Conservation (phyloP, 2,329 filamentous ascomycete species). For the Ascosphaera acerosa region DNA sequence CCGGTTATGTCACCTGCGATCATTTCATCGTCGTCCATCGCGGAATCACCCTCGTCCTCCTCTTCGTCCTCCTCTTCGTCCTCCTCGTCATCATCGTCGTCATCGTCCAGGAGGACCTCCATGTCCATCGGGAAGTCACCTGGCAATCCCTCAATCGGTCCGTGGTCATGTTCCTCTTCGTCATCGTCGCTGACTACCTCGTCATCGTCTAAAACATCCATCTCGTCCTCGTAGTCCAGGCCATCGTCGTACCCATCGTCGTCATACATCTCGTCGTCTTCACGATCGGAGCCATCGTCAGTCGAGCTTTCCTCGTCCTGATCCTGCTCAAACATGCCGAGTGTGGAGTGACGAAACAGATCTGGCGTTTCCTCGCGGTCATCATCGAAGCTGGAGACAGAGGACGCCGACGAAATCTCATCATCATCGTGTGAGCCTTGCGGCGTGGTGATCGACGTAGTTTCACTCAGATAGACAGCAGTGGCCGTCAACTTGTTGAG, state of each 20-base stretch:
- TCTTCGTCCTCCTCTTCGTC: slow-evolving; percentile 33
- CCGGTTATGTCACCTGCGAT: slow-evolving; percentile 29
- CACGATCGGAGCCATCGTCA: slow-evolving; percentile 34
- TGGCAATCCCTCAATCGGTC: slow-evolving; percentile 37
- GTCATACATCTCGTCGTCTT: slow-evolving; percentile 80
- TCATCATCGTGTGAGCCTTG: slow-evolving; percentile 54
- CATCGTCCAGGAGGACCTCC: slow-evolving; percentile 62
- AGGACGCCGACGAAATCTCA: slow-evolving; percentile 67
- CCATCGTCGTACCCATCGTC: slow-evolving; percentile 72
- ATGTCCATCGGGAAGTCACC: slow-evolving; percentile 42
- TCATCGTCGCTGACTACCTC: slow-evolving; percentile 74
- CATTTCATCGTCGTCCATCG: slow-evolving; percentile 27
- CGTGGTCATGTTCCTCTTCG: slow-evolving; percentile 59
- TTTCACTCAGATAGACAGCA: slow-evolving; percentile 62
- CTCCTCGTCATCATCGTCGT: slow-evolving; percentile 37
- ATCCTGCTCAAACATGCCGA: slow-evolving; percentile 78
- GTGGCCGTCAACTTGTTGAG: slow-evolving; percentile 69
- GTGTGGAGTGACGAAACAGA: slow-evolving; percentile 81
- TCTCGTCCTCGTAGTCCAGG: slow-evolving; percentile 77
- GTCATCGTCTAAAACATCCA: slow-evolving; percentile 54
- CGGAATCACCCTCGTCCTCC: slow-evolving; percentile 33
- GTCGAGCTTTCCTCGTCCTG: slow-evolving; percentile 62
- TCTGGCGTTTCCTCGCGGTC: slow-evolving; percentile 88
- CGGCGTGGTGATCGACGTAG: slow-evolving; percentile 43
- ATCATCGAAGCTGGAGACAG: slow-evolving; percentile 66